phyloP scores from a whole-genome alignment of 139 green algal genomes.

The Coelastrella sp. region DNA sequence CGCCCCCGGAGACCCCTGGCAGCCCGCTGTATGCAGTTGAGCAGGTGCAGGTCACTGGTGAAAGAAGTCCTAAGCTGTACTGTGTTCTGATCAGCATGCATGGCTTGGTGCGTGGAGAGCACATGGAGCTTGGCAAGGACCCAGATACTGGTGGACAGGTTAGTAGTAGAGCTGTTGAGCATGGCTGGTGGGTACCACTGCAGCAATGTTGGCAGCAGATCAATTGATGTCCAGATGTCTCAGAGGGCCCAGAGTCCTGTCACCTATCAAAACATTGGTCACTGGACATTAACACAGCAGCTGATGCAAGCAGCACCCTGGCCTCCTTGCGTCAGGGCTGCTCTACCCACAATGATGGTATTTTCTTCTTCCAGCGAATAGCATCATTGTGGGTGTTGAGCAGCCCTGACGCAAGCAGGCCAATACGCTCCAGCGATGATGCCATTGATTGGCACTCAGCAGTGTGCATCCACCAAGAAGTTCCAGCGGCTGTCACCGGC shows the following conservation, averaged over 20 bases:
- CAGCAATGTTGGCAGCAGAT: background rate
- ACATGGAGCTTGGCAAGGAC: constrained; percentile 95
- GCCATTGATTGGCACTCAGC: too few species aligned
- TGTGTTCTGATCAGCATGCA: constrained; percentile 91
- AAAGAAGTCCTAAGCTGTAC: constrained; percentile 76
- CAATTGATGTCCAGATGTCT: background rate
- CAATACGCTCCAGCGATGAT: too few species aligned
- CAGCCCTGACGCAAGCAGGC: background rate
- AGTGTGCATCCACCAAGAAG: too few species aligned
- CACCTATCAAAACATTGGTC: too few species aligned
- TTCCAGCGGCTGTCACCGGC: too few species aligned
- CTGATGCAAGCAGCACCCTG: too few species aligned
- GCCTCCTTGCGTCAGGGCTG: too few species aligned
- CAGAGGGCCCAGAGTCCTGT: too few species aligned
- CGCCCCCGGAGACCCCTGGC: constrained; percentile 28
- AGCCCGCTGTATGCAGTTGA: constrained; percentile 14
- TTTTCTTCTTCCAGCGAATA: too few species aligned
- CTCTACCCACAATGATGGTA: too few species aligned
- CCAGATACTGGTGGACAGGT: constrained; percentile 93
- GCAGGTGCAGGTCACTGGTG: background rate
- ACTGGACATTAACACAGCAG: too few species aligned
- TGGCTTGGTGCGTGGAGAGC: constrained; percentile 88
- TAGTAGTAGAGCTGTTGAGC: background rate
- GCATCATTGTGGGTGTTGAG: background rate
- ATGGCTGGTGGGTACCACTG: background rate